phyloP scores from a whole-genome alignment of 371 early-diverging fungal species.

The Mucor indicus region DNA sequence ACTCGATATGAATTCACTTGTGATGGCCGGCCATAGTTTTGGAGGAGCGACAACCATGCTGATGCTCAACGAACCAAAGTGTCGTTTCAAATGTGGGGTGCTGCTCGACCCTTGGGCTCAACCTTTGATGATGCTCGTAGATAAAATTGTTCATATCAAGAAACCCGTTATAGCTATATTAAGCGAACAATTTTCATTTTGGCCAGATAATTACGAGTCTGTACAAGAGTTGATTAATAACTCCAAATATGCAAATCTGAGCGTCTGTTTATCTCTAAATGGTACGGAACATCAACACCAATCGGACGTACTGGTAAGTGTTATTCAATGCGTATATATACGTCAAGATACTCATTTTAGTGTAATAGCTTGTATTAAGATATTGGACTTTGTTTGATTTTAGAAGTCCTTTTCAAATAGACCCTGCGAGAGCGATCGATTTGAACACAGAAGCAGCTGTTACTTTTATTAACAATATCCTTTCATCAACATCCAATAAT shows the following conservation, averaged over 20 bases:
- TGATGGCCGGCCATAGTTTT: slow-evolving; percentile 60
- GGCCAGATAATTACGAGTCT: slow-evolving; percentile 31
- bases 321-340: background rate
- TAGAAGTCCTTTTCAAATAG: slow-evolving; percentile 23
- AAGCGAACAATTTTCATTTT: slow-evolving; percentile 30
- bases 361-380: slow-evolving; percentile 12
- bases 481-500: too few relatives aligned
- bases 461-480: slow-evolving; percentile 15
- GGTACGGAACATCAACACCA: slow-evolving; percentile 25
- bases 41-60: slow-evolving; percentile 52
- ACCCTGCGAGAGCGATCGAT: slow-evolving; percentile 21
- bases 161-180: slow-evolving; percentile 39
- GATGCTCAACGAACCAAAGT: slow-evolving; percentile 11
- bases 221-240: slow-evolving; percentile 17
- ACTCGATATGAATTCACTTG: slow-evolving; percentile 37
- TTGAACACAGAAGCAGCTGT: slow-evolving; percentile 15
- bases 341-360: too few relatives aligned
- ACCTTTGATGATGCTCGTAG: slow-evolving; percentile 22
- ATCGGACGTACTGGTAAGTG: slow-evolving; percentile 18
- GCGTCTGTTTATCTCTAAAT: slow-evolving; percentile 9
- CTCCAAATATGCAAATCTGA: slow-evolving; percentile 2
- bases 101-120: slow-evolving; percentile 48
- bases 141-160: slow-evolving; percentile 8
- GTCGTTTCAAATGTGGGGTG: slow-evolving; percentile 35
- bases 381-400: slow-evolving; percentile 22